Percentiles rank a stretch among this genome's conserved stretches.
These are phyloP conservation scores for Penicillium coffeae DNA, from an alignment of 495 filamentous ascomycete genomes.

Conservation along the genomic window DNA sequence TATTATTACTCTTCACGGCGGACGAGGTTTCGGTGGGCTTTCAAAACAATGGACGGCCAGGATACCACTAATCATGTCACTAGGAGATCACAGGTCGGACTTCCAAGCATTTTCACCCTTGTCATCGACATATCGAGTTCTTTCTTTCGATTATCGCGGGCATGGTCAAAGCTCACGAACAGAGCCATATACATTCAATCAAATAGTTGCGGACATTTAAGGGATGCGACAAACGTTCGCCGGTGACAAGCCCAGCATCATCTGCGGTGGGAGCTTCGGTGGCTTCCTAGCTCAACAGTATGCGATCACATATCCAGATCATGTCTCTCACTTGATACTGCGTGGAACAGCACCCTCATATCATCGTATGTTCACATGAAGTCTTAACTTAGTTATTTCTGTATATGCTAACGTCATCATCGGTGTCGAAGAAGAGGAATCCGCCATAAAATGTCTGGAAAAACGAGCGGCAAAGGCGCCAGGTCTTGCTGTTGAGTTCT, in stretches of 20 bases:
- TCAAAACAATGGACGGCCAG: neutral
- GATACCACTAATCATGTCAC: neutral
- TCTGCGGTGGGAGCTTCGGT: conserved; percentile 7
- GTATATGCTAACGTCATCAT: too few species aligned
- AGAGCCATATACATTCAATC: conserved; percentile 5
- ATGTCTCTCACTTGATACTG: conserved; percentile 6
- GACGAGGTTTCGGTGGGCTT: conserved; percentile 3
- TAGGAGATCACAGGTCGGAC: conserved; percentile 7
- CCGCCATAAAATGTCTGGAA: conserved; percentile 3
- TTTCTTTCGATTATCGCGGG: conserved; percentile 6
- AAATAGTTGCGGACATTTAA: conserved; percentile 5
- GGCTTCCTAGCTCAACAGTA: conserved; percentile 7
- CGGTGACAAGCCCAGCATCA: neutral
- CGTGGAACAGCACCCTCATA: conserved; percentile 6
- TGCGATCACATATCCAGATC: conserved; percentile 5
- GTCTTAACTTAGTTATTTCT: too few species aligned
- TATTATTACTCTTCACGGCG: conserved; percentile 7
- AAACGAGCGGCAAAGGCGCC: conserved; percentile 3
- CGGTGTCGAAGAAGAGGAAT: neutral
- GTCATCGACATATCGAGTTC: conserved; percentile 1
- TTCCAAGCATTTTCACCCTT: conserved; percentile 7
- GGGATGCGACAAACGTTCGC: neutral
- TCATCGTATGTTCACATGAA: conserved; percentile 2
- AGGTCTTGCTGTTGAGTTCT: conserved; percentile 5
- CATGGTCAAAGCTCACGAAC: conserved; percentile 10